Conservation (phyloP, 495 filamentous ascomycete species). For the Penicillium canescens region DNA sequence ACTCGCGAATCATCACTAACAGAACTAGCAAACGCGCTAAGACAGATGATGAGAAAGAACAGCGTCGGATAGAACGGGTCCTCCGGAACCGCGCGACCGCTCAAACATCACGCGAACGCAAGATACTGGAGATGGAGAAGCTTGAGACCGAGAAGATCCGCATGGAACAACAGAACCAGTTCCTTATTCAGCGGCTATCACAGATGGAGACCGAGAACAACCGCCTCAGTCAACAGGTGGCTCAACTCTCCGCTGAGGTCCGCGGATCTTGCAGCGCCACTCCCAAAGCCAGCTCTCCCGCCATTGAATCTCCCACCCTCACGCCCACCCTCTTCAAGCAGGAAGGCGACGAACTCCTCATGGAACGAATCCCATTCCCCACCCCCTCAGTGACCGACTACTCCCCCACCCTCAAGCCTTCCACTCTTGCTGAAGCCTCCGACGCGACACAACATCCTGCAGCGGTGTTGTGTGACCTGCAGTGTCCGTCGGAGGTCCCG, state of each 20-base stretch:
- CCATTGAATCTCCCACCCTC: conserved; percentile 45
- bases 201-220: conserved; percentile 67
- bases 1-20: neutral
- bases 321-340: conserved; percentile 56
- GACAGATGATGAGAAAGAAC: conserved; percentile 98
- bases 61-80: conserved; percentile 94
- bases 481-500: conserved; percentile 88
- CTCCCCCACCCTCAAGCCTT: conserved; percentile 50
- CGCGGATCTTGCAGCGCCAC: conserved; percentile 47
- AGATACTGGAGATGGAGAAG: conserved; percentile 89
- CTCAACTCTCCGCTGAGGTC: conserved; percentile 61
- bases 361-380: conserved; percentile 50
- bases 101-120: conserved; percentile 93
- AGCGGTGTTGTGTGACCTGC: conserved; percentile 99
- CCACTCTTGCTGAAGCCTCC: conserved; percentile 66
- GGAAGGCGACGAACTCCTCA: conserved; percentile 51
- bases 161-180: conserved; percentile 68
- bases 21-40: conserved; percentile 85
- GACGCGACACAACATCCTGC: conserved; percentile 99
- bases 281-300: conserved; percentile 38
- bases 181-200: conserved; percentile 64
- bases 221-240: conserved; percentile 63
- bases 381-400: conserved; percentile 50
- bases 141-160: conserved; percentile 73
- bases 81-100: conserved; percentile 94